A percentile compares a stretch with the other conserved stretches of the same genome.
Evolutionary conservation across 192 early-diverging fungal species (phyloP).

Genomic region (Glomus cerebriforme): DNA sequence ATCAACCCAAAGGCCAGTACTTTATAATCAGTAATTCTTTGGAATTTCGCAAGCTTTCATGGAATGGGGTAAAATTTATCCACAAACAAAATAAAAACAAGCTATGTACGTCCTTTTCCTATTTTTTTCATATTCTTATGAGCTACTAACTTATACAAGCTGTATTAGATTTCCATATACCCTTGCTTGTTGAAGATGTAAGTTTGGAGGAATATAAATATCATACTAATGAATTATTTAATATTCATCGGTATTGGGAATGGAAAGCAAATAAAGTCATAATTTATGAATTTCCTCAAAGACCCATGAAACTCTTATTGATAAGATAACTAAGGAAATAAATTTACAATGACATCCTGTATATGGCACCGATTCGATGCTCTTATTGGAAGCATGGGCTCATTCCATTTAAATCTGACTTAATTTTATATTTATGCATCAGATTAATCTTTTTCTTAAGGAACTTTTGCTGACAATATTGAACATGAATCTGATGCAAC

Average conservation of each 20-base stretch:
- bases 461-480: neutral
- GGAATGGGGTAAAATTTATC: no score
- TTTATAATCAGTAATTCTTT: no score
- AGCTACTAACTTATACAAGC: neutral
- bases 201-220: constrained; percentile 20
- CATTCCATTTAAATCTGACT: constrained; percentile 2
- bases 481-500: neutral
- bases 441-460: constrained; percentile 17
- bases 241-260: neutral
- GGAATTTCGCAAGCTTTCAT: no score
- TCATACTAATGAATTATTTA: neutral
- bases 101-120: no score
- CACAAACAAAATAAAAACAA: no score
- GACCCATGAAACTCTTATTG: neutral
- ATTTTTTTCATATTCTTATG: no score
- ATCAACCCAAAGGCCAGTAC: no score
- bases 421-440: neutral
- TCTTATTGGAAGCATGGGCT: neutral
- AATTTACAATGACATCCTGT: neutral
- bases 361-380: neutral
- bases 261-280: neutral
- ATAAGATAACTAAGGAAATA: neutral
- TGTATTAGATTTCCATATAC: constrained; percentile 23
- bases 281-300: neutral
- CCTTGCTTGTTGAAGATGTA: neutral